Conservation (phyloP, 2,329 filamentous ascomycete genomes). For the Fusarium subglutinans region DNA sequence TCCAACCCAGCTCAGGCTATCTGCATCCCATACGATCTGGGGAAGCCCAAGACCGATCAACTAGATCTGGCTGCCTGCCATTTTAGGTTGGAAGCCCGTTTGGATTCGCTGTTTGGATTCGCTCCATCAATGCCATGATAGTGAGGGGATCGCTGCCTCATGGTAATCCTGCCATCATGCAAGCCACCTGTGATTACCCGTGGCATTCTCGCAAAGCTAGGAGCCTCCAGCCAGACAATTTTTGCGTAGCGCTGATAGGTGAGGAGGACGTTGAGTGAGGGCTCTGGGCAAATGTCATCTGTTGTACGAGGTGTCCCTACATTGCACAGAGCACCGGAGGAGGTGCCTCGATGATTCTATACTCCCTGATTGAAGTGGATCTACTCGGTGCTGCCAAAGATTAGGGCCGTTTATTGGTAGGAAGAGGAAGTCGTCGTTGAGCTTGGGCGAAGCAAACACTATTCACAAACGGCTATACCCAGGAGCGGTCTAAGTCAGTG, state of each 20-base stretch:
- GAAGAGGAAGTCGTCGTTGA: neutral
- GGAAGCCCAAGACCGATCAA: conserved; percentile 22
- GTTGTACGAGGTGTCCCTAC: conserved; percentile 33
- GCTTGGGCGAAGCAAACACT: conserved; percentile 34
- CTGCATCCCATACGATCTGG: conserved; percentile 24
- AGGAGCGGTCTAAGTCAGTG: conserved; percentile 38
- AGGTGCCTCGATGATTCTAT: conserved; percentile 21
- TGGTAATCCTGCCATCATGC: conserved; percentile 24
- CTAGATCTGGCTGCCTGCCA: conserved; percentile 26
- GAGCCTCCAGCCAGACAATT: conserved; percentile 19
- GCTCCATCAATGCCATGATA: conserved; percentile 1
- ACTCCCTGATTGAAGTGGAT: conserved; percentile 17
- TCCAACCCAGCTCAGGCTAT: conserved; percentile 1
- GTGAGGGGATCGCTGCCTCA: conserved; percentile 16
- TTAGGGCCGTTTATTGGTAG: conserved; percentile 32
- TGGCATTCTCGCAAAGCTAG: conserved; percentile 21
- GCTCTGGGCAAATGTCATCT: conserved; percentile 34
- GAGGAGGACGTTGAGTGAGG: conserved; percentile 20
- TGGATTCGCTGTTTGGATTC: conserved; percentile 23
- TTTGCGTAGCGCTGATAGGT: conserved; percentile 4
- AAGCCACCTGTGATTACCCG: conserved; percentile 24
- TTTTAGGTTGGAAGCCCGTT: conserved; percentile 14
- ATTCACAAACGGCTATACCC: conserved; percentile 15
- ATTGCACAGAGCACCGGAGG: conserved; percentile 16
- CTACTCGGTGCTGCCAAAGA: conserved; percentile 10